Base-by-base conservation (phyloP, 1,139 yeast species). In the Pichia cactophila region DNA sequence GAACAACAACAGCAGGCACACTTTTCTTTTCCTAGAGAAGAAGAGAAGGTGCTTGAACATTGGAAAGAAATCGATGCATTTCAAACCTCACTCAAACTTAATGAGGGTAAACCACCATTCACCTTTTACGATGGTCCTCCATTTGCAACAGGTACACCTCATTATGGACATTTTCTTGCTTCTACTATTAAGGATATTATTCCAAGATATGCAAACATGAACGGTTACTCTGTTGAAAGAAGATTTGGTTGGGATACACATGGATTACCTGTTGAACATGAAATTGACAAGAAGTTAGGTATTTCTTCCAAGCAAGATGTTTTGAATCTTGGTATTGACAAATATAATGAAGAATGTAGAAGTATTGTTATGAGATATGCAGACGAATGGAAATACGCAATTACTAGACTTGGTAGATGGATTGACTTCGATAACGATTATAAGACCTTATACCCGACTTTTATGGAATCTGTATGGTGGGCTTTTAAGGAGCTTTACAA, bases 401-500 rank as follows among this genome's bases (percentile, higher is more conserved):
- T 92, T 62, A 90, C 88, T 52, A 85, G 97, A 70, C 72, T 92
- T 59, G 99, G 97, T 56, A 85, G 99, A 70, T 92, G 99, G 99
- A 90, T 92, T 66, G 99, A 92, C 72, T 92, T 92, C 73, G 98
- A 92, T 66, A 88, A 92, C 66, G 99, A 92, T 71, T 92, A 92
- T 77, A 94, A 94, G 74, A 92, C 98, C 26, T 76, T 94, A 70
- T 89, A 94, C 67, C 97, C 97, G 41, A 75, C 82, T 52, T 92
- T 87, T 61, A 92, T 92, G 99, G 98, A 92, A 73, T 86, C 97
- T 43, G 94, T 84, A 49, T 92, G 99, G 99, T 92, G 98, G 98
- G 96, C 89, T 41, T 94, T 92, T 77, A 83, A 85, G 72, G 82
- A 89, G 70, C 74, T 92, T 60, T 88, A 73, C 68, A 81, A 86